Evolutionary conservation across 805 yeast genomes (phyloP), one percentile per base, ranked within the genome.

Genomic region (Groenewaldozyma salmanticensis): DNA sequence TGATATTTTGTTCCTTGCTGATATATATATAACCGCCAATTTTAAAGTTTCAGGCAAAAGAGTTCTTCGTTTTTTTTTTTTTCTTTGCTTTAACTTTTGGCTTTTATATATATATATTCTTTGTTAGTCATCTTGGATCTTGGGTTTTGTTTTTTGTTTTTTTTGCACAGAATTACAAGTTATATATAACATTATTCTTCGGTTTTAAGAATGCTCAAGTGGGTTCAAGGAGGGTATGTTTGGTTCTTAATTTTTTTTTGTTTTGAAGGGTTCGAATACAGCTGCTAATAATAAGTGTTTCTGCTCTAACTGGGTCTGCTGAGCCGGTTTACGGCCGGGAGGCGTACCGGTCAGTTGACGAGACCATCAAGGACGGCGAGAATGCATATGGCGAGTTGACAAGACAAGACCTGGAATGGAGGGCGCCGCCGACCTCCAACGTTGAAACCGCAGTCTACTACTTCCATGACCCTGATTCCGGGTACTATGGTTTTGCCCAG

Each of bases 311-410:
- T 4, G 98, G 98, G 42, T 76, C 94, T 9, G 96, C 95, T 2
- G 98, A 92, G 62, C 98, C 98, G 20, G 95, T 82, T 58, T 92
- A 92, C 55, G 98, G 98, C 40, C 73, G 81, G 32, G 95, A 81
- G 38, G 94, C 94, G 32, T 84, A 92, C 51, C 90, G 81, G 55
- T 75, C 96, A n/a, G 77, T 88, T 43, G 74, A 82, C 33, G 74
- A 74, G 29, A 59, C 75, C 35, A 17, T 21, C 21, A 75, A 80
- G 35, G 74, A 66, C 24, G 64, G 54, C 47, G 68, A 70, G 31
- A 76, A 78, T 50, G 73, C 83, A 1, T 83, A 66, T 53, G 68
- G 78, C 21, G 70, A 65, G 18, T 73, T 92, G 27, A 65, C 71
- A 6, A 57, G 61, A n/a, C 74, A 71, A 13, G 98, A 92, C 60